Base-by-base conservation (phyloP, 2,329 filamentous ascomycete genomes). In the Fusarium sp. region DNA sequence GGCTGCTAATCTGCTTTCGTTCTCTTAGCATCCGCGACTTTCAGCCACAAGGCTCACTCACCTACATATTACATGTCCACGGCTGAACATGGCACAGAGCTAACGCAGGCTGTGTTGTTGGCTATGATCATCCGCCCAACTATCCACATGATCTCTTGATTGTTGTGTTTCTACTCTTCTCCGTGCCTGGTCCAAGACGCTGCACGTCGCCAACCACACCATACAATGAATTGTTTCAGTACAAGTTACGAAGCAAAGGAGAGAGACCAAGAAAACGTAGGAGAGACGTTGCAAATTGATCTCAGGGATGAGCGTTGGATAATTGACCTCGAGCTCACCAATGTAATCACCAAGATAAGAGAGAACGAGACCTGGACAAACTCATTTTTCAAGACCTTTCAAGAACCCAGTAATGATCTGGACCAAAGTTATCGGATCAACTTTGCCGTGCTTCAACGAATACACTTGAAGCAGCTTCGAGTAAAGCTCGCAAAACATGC, bases 401-500 rank as follows among this genome's bases (percentile, higher is more conserved):
- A 31, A 31, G 29, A 31, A 11, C 29, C 29, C 11, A 31, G 6
- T 31, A 4, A 29, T 13, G 14, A 3, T 11, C 6, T 29, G 5
- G 11, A 17, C 3, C n/a, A 13, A 14, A 15, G 47, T 8, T 42
- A 42, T 29, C 47, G 47, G 1, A 50, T 50, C 25, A 42, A 42
- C 18, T 50, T 50, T 8, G 47, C 35, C 8, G 35, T 42, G 3
- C 23, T 50, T 6, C 47, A 50, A 13, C 23, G 47, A 15, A 42
- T 50, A 50, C 35, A 50, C 2, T 20, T 50, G 11, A 50, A 50
- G 17, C 47, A 50, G 4, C 47, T 50, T 10, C 47, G 47, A 7
- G 27, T 20, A 18, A 50, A 50, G 14, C 47, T 50, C 18, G 47
- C 47, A 8, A 21, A 21, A 10, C 47, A 42, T 29, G 47, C 47